These are phyloP conservation scores for Astrothelium subdiscretum DNA, from an alignment of 495 filamentous ascomycete species.

Conservation along the genomic window DNA sequence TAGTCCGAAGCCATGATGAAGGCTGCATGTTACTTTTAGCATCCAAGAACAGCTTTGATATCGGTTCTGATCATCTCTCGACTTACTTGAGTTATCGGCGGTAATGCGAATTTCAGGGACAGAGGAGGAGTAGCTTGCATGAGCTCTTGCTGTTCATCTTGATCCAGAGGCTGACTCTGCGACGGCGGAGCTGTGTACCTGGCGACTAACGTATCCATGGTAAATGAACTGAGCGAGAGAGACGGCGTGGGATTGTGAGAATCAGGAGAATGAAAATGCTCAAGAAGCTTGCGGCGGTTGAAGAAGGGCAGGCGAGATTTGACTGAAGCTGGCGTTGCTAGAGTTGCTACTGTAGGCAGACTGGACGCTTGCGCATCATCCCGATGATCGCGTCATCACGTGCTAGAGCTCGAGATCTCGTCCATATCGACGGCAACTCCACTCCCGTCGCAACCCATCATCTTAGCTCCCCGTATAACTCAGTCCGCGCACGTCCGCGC, in stretches of 20 bases:
- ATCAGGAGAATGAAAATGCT: background rate
- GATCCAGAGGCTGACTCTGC: constrained; percentile 56
- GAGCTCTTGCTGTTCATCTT: constrained; percentile 68
- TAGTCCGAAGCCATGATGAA: constrained; percentile 86
- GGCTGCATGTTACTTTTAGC: constrained; percentile 32
- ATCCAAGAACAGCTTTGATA: background rate
- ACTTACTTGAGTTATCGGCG: constrained; percentile 82
- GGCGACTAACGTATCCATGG: constrained; percentile 87
- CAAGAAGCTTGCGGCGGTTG: background rate
- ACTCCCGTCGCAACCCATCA: too few species aligned
- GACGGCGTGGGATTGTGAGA: background rate
- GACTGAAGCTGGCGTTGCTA: background rate
- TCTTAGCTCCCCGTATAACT: too few species aligned
- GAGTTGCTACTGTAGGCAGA: background rate
- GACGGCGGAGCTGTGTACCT: constrained; percentile 70
- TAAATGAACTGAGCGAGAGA: constrained; percentile 13
- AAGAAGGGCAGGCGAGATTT: background rate
- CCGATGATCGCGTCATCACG: background rate
- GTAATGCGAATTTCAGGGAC: constrained; percentile 83
- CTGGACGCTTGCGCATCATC: constrained; percentile 2
- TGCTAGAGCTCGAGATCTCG: too few species aligned
- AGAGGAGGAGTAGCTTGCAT: constrained; percentile 54
- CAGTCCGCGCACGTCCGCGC: too few species aligned
- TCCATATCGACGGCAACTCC: background rate
- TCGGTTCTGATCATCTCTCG: background rate